These are phyloP conservation scores for Kodamaea alishanica DNA, from an alignment of 1,139 yeast genomes.

Conservation along the genomic window DNA sequence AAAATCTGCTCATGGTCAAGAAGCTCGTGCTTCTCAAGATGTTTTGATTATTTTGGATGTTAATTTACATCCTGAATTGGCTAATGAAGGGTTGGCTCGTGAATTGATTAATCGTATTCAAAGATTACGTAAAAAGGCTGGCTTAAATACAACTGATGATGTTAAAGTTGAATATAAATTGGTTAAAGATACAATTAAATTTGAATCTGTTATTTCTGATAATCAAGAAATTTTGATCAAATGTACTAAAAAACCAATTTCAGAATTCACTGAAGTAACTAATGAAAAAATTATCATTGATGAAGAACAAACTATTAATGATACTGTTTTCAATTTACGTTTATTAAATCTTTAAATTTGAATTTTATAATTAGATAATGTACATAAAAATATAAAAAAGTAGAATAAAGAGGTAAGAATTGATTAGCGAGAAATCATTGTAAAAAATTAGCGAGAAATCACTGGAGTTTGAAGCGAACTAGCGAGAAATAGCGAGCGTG, in stretches of 20 bases:
- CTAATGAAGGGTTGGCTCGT: slow-evolving; percentile 93
- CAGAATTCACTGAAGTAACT: slow-evolving; percentile 33
- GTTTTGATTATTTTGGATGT: slow-evolving; percentile 88
- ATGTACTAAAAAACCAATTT: slow-evolving; percentile 66
- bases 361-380: background rate
- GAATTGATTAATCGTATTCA: slow-evolving; percentile 96
- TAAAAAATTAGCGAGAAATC: too few relatives aligned
- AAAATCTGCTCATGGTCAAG: slow-evolving; percentile 64
- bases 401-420: background rate
- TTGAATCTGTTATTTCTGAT: slow-evolving; percentile 58
- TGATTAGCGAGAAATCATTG: too few relatives aligned
- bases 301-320: slow-evolving; percentile 88
- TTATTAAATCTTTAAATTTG: slow-evolving; percentile 56
- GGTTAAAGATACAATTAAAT: slow-evolving; percentile 64
- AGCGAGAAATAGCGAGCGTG: too few relatives aligned
- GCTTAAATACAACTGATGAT: slow-evolving; percentile 92
- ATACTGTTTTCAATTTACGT: slow-evolving; percentile 76
- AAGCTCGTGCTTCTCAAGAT: slow-evolving; percentile 82
- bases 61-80: slow-evolving; percentile 80
- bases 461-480: too few relatives aligned
- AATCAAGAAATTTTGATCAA: slow-evolving; percentile 71
- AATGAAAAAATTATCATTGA: slow-evolving; percentile 61
- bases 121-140: slow-evolving; percentile 95
- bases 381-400: background rate
- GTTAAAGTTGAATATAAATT: slow-evolving; percentile 80